Percentiles rank a stretch among this genome's conserved stretches.
Evolutionary conservation across 495 filamentous ascomycete genomes (phyloP).

Genomic region (Apodospora peruviana): DNA sequence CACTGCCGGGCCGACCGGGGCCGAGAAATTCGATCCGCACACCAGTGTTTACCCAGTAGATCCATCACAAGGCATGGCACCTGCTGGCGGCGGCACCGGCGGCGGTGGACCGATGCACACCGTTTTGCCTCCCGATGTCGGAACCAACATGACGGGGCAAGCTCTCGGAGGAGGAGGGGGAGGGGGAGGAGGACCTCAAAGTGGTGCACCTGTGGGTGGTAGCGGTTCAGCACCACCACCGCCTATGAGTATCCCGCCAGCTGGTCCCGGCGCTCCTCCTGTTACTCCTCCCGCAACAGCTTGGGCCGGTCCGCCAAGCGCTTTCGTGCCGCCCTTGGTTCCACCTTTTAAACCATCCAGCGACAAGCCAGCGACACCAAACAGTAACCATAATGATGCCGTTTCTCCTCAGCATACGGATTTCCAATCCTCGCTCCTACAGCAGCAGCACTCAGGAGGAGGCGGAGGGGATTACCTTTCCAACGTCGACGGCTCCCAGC

Average conservation of each 20-base stretch:
- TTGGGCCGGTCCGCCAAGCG: neutral
- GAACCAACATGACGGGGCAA: neutral
- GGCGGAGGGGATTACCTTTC: neutral
- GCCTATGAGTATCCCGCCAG: neutral
- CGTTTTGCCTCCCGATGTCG: neutral
- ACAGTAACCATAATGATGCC: too few species aligned
- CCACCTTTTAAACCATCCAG: neutral
- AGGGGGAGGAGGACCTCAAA: neutral
- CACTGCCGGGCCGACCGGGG: constrained; percentile 3
- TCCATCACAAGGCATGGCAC: neutral
- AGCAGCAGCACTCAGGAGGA: neutral
- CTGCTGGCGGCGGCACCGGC: neutral
- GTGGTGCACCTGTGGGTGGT: neutral
- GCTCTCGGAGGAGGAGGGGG: neutral
- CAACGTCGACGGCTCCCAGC: neutral
- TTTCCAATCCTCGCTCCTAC: neutral
- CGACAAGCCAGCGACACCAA: constrained; percentile 3
- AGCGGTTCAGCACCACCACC: neutral
- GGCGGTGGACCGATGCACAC: neutral
- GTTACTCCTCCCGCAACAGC: neutral
- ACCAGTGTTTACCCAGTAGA: constrained; percentile 3
- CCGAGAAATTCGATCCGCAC: constrained; percentile 7
- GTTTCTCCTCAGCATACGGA: neutral
- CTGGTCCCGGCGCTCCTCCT: neutral
- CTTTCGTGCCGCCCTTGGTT: constrained; percentile 2